Evolutionary conservation across 306 rosid genomes (phyloP), one percentile per base, ranked within the genome.

Genomic region (Neltuma alba): DNA sequence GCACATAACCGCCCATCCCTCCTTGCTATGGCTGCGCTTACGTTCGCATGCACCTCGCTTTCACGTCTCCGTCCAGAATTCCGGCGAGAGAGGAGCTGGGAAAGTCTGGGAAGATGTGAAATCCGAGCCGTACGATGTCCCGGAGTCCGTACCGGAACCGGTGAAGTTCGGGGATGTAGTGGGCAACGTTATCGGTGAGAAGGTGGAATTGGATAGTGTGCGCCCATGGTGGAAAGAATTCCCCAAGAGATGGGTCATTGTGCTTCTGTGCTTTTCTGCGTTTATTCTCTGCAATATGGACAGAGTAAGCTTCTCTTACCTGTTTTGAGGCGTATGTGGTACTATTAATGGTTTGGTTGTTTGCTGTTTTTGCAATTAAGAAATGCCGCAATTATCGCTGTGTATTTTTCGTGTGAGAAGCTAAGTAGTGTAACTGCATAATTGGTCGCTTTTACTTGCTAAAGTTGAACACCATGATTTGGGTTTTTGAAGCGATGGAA

Each of bases 221-320:
- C 86, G 74, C 10, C 83, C 89, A 0, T 95, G 97, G 98, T 89
- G 92, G 95, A 84, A 88, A 71, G 85, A 77, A 69, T 88, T 96
- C 54, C 99, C 98, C 0, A 96, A 93, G 74, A 78, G 99, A 86
- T 96, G 99, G 99, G 85, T 96, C 65, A 96, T 96, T 40, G 99
- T 96, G 54, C 47, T 92, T 80, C 90, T 96, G 48, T 96, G 99
- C 76, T 96, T 96, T 74, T 80, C 99, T 0, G 96, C 99, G 27
- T 96, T 96, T 74, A 94, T 96, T 80, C 96, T 96, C 0, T 96
- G 99, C 87, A 96, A 96, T 45, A 96, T 96, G 99, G 99, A 96
- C 40, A 93, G 99, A 84, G 99, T 93, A 85, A 85, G 81, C 18
- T 38, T 52, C 52, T 44, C 21, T 33, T 2, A 0, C 40, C 13